These are phyloP conservation scores for Quercus phellos DNA, from an alignment of 331 rosid genomes.

Conservation along the genomic window DNA sequence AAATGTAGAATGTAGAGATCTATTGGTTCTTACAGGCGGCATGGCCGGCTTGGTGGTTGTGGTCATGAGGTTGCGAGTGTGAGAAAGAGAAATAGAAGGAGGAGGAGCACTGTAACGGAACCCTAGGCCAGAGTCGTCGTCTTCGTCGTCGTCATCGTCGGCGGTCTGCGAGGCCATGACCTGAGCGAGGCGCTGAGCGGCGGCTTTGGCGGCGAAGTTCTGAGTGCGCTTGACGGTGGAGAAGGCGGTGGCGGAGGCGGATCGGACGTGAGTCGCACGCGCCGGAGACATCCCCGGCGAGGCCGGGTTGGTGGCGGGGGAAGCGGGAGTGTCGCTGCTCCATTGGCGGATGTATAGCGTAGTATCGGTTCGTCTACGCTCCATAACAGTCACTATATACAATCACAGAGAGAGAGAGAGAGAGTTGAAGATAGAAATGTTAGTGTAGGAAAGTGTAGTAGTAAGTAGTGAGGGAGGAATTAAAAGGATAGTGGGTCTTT, in stretches of 20 bases:
- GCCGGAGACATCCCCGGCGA: conserved; percentile 57
- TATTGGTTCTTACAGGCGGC: conserved; percentile 29
- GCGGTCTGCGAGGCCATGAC: conserved; percentile 96
- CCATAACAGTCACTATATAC: conserved; percentile 26
- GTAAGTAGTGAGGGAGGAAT: not conserved
- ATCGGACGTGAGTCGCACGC: conserved; percentile 48
- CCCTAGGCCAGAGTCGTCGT: conserved; percentile 61
- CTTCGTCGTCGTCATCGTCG: conserved; percentile 56
- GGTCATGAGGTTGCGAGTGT: conserved; percentile 31
- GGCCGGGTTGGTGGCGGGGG: conserved; percentile 13
- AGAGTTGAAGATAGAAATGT: no score
- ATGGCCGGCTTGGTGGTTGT: conserved; percentile 24
- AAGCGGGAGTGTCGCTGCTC: conserved; percentile 52
- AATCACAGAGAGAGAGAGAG: not conserved
- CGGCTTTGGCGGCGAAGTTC: conserved; percentile 95
- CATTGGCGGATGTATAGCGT: conserved; percentile 59
- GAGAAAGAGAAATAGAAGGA: conserved; percentile 51
- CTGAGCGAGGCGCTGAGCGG: conserved; percentile 95
- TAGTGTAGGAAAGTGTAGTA: not conserved
- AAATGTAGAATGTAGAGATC: conserved; percentile 36
- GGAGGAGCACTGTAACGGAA: conserved; percentile 94
- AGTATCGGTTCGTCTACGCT: conserved; percentile 44
- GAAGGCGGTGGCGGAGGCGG: conserved; percentile 58
- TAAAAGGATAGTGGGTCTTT: not conserved
- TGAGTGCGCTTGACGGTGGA: conserved; percentile 85